Conservation (phyloP, 352 stramenopile species). For the Phytophthora capsici region DNA sequence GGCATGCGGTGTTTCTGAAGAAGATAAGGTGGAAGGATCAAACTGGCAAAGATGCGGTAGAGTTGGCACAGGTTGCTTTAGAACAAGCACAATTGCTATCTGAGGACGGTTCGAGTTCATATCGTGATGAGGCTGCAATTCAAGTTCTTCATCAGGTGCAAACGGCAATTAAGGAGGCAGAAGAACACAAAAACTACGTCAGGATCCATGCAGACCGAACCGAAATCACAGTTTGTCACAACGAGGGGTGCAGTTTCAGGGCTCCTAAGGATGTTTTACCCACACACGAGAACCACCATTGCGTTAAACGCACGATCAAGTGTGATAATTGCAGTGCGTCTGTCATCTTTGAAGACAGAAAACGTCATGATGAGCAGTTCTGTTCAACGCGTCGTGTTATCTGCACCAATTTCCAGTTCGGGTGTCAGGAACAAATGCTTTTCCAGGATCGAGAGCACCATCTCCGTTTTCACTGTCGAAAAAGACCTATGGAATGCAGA, state of each 20-base stretch:
- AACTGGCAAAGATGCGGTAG: conserved; percentile 40
- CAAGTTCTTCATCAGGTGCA: conserved; percentile 51
- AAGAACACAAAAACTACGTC: conserved; percentile 63
- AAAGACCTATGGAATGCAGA: conserved; percentile 57
- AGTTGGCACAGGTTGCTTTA: conserved; percentile 32
- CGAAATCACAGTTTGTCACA: conserved; percentile 42
- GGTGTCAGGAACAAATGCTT: conserved; percentile 49
- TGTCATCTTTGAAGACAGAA: conserved; percentile 48
- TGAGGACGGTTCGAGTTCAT: conserved; percentile 29
- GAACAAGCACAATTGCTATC: conserved; percentile 24
- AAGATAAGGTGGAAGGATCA: conserved; percentile 44
- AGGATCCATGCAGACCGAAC: conserved; percentile 54
- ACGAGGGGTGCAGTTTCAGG: conserved; percentile 53
- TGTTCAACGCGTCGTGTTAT: conserved; percentile 48
- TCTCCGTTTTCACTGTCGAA: conserved; percentile 61
- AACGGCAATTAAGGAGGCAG: conserved; percentile 41
- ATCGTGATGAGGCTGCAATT: conserved; percentile 21
- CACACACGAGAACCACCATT: conserved; percentile 68
- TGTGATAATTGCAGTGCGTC: conserved; percentile 56
- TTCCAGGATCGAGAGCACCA: conserved; percentile 49
- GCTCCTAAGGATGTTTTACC: conserved; percentile 61
- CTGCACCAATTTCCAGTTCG: conserved; percentile 64
- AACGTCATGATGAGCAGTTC: conserved; percentile 34
- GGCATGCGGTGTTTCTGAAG: conserved; percentile 64
- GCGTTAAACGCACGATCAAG: conserved; percentile 49